phyloP scores from a whole-genome alignment of 1,139 yeast genomes.

The Saccharomyces hybrid region DNA sequence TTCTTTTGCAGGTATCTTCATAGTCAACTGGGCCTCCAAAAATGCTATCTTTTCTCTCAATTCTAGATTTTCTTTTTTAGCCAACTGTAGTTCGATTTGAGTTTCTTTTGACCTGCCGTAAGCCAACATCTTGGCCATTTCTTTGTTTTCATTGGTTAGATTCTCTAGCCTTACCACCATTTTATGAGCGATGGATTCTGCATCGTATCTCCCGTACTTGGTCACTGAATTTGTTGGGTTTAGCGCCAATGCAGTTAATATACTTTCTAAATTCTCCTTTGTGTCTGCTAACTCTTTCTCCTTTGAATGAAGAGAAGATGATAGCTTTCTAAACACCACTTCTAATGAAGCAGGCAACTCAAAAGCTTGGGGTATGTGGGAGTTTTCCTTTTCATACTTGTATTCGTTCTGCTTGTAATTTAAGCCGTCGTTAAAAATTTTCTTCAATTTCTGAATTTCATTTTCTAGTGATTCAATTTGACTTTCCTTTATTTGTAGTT shows the following conservation, averaged over 20 bases:
- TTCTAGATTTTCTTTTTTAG: constrained; percentile 45
- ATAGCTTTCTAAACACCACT: constrained; percentile 34
- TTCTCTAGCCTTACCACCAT: constrained; percentile 55
- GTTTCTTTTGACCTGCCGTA: constrained; percentile 65
- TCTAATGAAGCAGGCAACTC: constrained; percentile 20
- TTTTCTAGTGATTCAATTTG: constrained; percentile 34
- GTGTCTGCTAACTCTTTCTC: constrained; percentile 53
- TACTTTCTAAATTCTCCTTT: constrained; percentile 52
- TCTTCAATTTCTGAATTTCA: constrained; percentile 32
- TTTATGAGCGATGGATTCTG: constrained; percentile 70
- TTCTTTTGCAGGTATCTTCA: background rate
- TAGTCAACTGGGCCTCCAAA: constrained; percentile 5
- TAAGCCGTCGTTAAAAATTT: constrained; percentile 16
- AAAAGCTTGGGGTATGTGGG: constrained; percentile 4
- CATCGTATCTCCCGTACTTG: constrained; percentile 54
- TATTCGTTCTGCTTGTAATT: constrained; percentile 13
- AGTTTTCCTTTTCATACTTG: constrained; percentile 5
- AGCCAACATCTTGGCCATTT: constrained; percentile 60
- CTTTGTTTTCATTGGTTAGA: constrained; percentile 63
- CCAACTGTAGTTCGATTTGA: constrained; percentile 57
- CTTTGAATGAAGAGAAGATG: constrained; percentile 43
- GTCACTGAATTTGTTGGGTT: constrained; percentile 39
- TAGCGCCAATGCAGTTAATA: constrained; percentile 47
- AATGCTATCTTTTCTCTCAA: constrained; percentile 31
- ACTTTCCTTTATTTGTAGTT: constrained; percentile 34